A percentile compares a stretch with the other conserved stretches of the same genome.
Evolutionary conservation across 768 basidiomycete species (phyloP).

Genomic region (Boletus patriciae): DNA sequence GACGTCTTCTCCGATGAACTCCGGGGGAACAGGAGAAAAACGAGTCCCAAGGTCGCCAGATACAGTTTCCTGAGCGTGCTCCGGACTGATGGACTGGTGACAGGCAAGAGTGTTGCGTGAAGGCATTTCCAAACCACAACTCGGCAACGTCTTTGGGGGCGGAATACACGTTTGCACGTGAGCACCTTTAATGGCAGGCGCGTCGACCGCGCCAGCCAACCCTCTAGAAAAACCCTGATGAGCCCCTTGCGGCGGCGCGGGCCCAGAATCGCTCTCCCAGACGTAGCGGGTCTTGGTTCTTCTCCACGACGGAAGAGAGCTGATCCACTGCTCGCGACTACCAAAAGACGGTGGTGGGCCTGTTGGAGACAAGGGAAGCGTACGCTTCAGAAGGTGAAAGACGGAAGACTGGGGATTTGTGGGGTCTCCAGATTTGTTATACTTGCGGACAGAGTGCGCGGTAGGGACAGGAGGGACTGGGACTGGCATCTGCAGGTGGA

Average conservation of each 20-base stretch:
- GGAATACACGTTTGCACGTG: constrained; percentile 84
- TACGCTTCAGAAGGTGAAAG: constrained; percentile 54
- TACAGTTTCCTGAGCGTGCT: neutral
- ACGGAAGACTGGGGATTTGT: constrained; percentile 40
- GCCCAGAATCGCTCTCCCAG: constrained; percentile 55
- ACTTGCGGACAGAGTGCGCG: constrained; percentile 69
- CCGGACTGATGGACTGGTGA: constrained; percentile 21
- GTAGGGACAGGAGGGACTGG: constrained; percentile 66
- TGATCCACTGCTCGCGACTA: constrained; percentile 72
- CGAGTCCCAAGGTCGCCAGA: neutral
- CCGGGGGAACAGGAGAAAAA: constrained; percentile 12
- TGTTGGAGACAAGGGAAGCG: constrained; percentile 58
- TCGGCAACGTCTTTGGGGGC: constrained; percentile 49
- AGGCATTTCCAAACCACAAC: constrained; percentile 15
- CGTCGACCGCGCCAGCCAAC: constrained; percentile 78
- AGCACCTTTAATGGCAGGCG: constrained; percentile 80
- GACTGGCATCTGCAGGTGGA: constrained; percentile 77
- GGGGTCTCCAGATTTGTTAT: constrained; percentile 43
- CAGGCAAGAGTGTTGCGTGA: constrained; percentile 29
- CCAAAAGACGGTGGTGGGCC: constrained; percentile 65
- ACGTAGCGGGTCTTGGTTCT: constrained; percentile 64
- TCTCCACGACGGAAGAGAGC: constrained; percentile 69
- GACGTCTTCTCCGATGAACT: constrained; percentile 6
- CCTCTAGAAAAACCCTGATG: constrained; percentile 66
- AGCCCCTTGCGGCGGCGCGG: constrained; percentile 10